These are phyloP conservation scores for Cryphonectria parasitica DNA, from an alignment of 2,329 filamentous ascomycete genomes.

Conservation along the genomic window DNA sequence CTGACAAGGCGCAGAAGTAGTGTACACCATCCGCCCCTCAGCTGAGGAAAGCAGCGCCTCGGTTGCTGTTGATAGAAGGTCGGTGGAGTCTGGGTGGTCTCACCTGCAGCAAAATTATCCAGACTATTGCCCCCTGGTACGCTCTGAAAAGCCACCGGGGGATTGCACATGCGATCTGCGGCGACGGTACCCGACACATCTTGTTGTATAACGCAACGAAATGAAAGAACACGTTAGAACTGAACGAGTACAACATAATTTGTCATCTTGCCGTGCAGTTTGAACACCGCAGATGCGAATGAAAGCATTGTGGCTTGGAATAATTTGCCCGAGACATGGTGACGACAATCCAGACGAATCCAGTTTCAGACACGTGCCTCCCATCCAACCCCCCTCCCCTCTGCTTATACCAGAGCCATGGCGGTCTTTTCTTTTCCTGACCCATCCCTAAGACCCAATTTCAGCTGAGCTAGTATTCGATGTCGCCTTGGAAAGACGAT, in stretches of 20 bases:
- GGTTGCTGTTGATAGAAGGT: not conserved
- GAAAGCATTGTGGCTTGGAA: not conserved
- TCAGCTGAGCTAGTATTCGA: not conserved
- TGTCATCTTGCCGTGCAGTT: not conserved
- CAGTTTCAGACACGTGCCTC: not conserved
- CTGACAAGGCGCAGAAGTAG: not conserved
- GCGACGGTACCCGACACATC: not conserved
- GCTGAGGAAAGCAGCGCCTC: not conserved
- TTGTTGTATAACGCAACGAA: not conserved
- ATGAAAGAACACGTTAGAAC: not conserved
- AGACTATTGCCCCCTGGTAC: not conserved
- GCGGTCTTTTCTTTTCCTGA: not conserved
- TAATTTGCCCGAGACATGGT: constrained; percentile 25
- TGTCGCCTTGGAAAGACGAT: not conserved
- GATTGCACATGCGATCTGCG: not conserved
- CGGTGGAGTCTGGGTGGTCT: not conserved
- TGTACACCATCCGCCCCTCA: not conserved
- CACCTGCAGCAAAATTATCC: not conserved
- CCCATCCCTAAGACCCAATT: not conserved
- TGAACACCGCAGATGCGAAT: not conserved
- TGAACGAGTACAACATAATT: not conserved
- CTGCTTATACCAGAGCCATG: not conserved
- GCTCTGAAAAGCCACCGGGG: not conserved
- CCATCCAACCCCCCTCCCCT: too few species aligned
- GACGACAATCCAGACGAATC: not conserved